Base-by-base conservation (phyloP, 2,329 filamentous ascomycete genomes). In the Sporothrix brunneoviolacea region DNA sequence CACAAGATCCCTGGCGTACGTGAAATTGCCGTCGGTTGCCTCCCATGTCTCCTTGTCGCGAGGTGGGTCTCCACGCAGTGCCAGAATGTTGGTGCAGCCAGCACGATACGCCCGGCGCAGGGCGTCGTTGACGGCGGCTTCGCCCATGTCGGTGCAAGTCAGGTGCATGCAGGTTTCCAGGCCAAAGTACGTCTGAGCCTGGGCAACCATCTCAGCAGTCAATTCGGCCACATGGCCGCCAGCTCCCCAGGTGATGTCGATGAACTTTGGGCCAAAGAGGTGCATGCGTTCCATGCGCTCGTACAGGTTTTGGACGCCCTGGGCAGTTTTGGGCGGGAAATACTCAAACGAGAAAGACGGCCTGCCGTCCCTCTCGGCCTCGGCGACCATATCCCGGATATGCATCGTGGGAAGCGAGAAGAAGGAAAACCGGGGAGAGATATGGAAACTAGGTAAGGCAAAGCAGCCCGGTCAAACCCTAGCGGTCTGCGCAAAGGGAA, bases 251-350 rank as follows among this genome's bases (percentile, higher is more conserved):
- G 93, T 98, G 63, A 98, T 86, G 69, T 98, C 93, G 67, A 98
- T 90, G 74, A 98, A 98, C 63, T 86, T 57, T 91, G 93, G 2
- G 90, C 93, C 57, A 94, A 81, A 56, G 13, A 50, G 49, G 62
- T 85, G 82, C 93, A 98, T 98, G 70, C 91, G 90, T 71, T 98
- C 93, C 88, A 98, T 97, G 60, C 93, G 88, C 62, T 98, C 93
- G 76, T 98, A 98, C 52, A 98, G 83, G 68, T 98, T 98, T 73
- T 98, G 93, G 12, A 98, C 91, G 77, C 93, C 93, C 72, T 93
- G 88, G 10, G 88, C 86, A 8, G 93, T 98, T 75, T 98, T 98
- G 35, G 93, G 93, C 46, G 93, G 93, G 71, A 98, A 98, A 77
- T 95, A 98, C 70, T 98, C 93, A 74, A 98, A 98, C 54, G 93